Conservation (phyloP, 2,329 filamentous ascomycete species). For the Fusarium buxicola region DNA sequence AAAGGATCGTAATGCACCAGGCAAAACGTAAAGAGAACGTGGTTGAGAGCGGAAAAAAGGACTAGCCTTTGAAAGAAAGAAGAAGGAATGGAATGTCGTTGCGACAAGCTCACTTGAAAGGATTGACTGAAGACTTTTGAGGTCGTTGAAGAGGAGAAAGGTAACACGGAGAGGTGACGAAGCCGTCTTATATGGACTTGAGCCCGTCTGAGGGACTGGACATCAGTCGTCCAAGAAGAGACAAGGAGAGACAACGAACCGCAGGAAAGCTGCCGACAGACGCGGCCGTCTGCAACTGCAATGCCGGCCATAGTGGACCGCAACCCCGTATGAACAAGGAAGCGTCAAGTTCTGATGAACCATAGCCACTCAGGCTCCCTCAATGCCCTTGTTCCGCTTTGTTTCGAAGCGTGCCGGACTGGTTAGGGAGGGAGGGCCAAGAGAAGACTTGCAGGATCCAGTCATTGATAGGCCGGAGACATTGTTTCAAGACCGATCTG, state of each 20-base stretch:
- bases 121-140: constrained; percentile 46
- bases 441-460: constrained; percentile 30
- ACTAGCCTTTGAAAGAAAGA: constrained; percentile 45
- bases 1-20: constrained; percentile 45
- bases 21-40: constrained; percentile 40
- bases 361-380: constrained; percentile 41
- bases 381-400: constrained; percentile 38
- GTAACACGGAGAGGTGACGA: constrained; percentile 23
- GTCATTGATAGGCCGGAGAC: constrained; percentile 48
- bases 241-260: constrained; percentile 27
- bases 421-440: constrained; percentile 46
- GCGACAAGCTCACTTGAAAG: constrained; percentile 46
- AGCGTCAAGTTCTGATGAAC: constrained; percentile 41
- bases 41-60: constrained; percentile 41
- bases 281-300: constrained; percentile 23
- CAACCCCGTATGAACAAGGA: constrained; percentile 45
- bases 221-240: constrained; percentile 17
- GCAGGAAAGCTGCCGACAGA: constrained; percentile 39
- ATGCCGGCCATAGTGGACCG: constrained; percentile 35
- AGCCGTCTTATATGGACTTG: constrained; percentile 42
- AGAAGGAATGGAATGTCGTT: constrained; percentile 46
- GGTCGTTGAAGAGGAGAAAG: constrained; percentile 39
- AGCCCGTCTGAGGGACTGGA: constrained; percentile 35
- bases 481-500: constrained; percentile 46
- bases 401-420: constrained; percentile 56